A percentile compares a stretch with the other conserved stretches of the same genome.
These are phyloP conservation scores for Alternaria consortialis DNA, from an alignment of 2,329 filamentous ascomycete species.

Conservation along the genomic window DNA sequence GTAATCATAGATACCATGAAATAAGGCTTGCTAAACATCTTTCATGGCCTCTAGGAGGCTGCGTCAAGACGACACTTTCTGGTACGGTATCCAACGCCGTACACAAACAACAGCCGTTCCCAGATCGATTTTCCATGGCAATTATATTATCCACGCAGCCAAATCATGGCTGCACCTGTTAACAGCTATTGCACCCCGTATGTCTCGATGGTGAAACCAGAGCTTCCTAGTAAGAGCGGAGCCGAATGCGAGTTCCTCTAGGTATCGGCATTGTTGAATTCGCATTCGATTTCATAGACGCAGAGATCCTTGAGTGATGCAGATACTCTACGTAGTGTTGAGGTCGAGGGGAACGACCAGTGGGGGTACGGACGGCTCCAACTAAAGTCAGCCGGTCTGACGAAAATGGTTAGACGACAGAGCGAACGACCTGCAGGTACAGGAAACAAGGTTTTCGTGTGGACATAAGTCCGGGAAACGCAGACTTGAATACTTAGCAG, in stretches of 20 bases:
- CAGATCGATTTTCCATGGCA: not conserved
- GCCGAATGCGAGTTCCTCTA: not conserved
- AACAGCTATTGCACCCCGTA: not conserved
- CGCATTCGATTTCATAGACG: not conserved
- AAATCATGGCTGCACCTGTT: not conserved
- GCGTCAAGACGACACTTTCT: not conserved
- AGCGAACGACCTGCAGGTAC: constrained; percentile 17
- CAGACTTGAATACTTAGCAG: not conserved
- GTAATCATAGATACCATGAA: not conserved
- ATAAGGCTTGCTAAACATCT: not conserved
- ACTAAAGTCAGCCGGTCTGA: not conserved
- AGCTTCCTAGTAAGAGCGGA: not conserved
- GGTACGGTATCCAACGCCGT: not conserved
- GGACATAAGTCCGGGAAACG: not conserved
- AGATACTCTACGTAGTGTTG: constrained; percentile 4
- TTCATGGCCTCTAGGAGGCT: not conserved
- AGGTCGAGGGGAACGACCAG: constrained; percentile 4
- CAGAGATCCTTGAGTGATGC: not conserved
- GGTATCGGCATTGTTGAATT: not conserved
- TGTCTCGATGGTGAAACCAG: not conserved
- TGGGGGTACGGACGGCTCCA: constrained; percentile 1
- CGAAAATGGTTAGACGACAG: constrained; percentile 5
- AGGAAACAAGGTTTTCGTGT: constrained; percentile 9
- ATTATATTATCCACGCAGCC: not conserved
- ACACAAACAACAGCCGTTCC: not conserved